Conservation (phyloP, 441 rosid genomes). For the Capsella rubella region DNA sequence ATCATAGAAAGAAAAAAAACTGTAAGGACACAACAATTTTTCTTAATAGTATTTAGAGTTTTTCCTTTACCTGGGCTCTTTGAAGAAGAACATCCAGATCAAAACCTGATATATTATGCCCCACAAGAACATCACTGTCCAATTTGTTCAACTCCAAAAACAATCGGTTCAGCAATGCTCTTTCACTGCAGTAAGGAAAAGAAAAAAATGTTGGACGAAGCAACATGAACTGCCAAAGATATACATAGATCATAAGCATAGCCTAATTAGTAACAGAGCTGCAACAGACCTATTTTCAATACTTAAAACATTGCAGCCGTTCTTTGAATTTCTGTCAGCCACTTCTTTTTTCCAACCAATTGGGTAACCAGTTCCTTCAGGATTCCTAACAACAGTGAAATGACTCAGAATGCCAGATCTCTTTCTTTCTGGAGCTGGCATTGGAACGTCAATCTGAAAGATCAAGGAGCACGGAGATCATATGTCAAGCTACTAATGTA, state of each 20-base stretch:
- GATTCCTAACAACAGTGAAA: slow-evolving; percentile 90
- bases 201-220: slow-evolving; percentile 33
- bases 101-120: slow-evolving; percentile 98
- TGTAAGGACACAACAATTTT: not conserved
- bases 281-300: slow-evolving; percentile 76
- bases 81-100: slow-evolving; percentile 96
- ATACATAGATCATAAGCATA: slow-evolving; percentile 23
- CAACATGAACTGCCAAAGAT: slow-evolving; percentile 19
- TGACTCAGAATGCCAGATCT: slow-evolving; percentile 80
- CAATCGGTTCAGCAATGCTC: slow-evolving; percentile 88
- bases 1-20: not conserved
- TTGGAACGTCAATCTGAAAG: slow-evolving; percentile 90
- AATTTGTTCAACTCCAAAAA: slow-evolving; percentile 84
- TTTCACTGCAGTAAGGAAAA: slow-evolving; percentile 70
- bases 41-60: slow-evolving; percentile 9
- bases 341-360: slow-evolving; percentile 93
- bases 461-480: slow-evolving; percentile 41
- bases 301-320: slow-evolving; percentile 78
- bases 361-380: slow-evolving; percentile 88
- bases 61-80: slow-evolving; percentile 76
- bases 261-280: slow-evolving; percentile 8
- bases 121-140: slow-evolving; percentile 96
- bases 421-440: slow-evolving; percentile 89
- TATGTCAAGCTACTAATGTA: slow-evolving; percentile 33
- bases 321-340: slow-evolving; percentile 77